Evolutionary conservation across 2,329 filamentous ascomycete species (phyloP).

Genomic region (Podosphaera fusca): DNA sequence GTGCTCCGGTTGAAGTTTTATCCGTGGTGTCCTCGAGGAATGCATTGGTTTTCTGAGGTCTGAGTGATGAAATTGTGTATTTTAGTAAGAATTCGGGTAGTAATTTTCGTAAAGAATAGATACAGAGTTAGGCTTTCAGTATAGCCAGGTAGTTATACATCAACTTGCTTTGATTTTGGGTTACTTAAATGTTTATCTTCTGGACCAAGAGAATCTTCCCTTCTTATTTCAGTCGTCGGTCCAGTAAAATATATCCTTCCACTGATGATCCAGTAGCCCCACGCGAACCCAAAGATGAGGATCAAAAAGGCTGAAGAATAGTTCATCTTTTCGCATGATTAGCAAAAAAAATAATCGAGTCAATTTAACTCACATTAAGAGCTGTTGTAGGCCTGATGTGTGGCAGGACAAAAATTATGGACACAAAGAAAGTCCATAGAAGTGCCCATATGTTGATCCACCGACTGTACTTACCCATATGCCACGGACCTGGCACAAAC

Average conservation of each 20-base stretch:
- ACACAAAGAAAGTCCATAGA: slow-evolving; percentile 28
- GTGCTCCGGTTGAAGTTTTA: too few relatives aligned
- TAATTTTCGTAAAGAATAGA: too few relatives aligned
- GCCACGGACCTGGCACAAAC: slow-evolving; percentile 28
- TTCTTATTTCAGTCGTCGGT: slow-evolving; percentile 16
- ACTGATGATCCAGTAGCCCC: slow-evolving; percentile 22
- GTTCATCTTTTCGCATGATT: slow-evolving; percentile 23
- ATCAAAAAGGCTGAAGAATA: slow-evolving; percentile 28
- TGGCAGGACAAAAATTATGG: slow-evolving; percentile 29
- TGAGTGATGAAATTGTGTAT: too few relatives aligned
- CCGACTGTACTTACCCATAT: slow-evolving; percentile 21
- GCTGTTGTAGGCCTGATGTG: slow-evolving; percentile 23
- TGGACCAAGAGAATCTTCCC: slow-evolving; percentile 3
- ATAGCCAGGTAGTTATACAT: not conserved
- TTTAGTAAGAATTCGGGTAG: too few relatives aligned
- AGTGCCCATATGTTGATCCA: slow-evolving; percentile 25
- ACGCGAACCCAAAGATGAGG: slow-evolving; percentile 22
- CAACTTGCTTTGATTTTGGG: not conserved
- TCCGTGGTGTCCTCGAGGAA: too few relatives aligned
- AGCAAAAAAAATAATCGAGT: not conserved
- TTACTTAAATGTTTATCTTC: not conserved
- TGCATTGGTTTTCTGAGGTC: too few relatives aligned
- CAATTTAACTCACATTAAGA: slow-evolving; percentile 18
- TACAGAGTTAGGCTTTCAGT: too few relatives aligned
- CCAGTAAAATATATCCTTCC: slow-evolving; percentile 26